phyloP scores from a whole-genome alignment of 2,329 filamentous ascomycete genomes.

The Esteya vermicola region DNA sequence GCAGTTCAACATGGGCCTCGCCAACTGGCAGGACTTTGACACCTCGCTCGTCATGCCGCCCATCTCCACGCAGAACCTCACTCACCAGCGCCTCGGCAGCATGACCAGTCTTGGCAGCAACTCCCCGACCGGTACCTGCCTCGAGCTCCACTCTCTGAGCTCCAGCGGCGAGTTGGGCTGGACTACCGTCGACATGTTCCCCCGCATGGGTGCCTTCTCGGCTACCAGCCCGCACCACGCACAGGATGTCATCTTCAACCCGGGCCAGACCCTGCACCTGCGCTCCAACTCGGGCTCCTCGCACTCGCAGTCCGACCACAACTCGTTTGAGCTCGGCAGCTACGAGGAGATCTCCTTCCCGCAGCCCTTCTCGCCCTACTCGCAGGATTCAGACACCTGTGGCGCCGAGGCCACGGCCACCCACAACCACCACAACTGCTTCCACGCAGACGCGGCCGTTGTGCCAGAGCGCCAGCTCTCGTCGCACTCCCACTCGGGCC shows the following conservation, averaged over 20 bases:
- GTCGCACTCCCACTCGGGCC: constrained; percentile 18
- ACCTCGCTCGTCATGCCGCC: constrained; percentile 34
- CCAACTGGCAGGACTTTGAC: constrained; percentile 71
- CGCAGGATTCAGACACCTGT: constrained; percentile 65
- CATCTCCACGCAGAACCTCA: constrained; percentile 23
- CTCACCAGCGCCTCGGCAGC: constrained; percentile 13
- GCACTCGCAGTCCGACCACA: constrained; percentile 56
- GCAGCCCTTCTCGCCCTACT: constrained; percentile 57
- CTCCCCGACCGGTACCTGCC: constrained; percentile 64
- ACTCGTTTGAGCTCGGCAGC: constrained; percentile 56
- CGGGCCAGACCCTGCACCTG: constrained; percentile 77
- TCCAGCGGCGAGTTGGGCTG: constrained; percentile 56
- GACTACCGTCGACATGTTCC: constrained; percentile 65
- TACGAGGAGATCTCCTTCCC: constrained; percentile 66
- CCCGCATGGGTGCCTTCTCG: constrained; percentile 54
- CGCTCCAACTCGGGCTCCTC: constrained; percentile 80
- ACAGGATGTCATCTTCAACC: constrained; percentile 68
- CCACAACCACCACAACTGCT: constrained; percentile 48
- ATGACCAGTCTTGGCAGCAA: constrained; percentile 37
- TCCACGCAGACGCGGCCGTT: constrained; percentile 33
- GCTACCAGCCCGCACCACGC: constrained; percentile 33
- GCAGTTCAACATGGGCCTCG: constrained; percentile 51
- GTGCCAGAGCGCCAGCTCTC: constrained; percentile 13
- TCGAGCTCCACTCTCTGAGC: constrained; percentile 77
- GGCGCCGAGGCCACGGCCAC: constrained; percentile 43